Evolutionary conservation across 306 rosid species (phyloP).

Genomic region (Fragaria iinumae): DNA sequence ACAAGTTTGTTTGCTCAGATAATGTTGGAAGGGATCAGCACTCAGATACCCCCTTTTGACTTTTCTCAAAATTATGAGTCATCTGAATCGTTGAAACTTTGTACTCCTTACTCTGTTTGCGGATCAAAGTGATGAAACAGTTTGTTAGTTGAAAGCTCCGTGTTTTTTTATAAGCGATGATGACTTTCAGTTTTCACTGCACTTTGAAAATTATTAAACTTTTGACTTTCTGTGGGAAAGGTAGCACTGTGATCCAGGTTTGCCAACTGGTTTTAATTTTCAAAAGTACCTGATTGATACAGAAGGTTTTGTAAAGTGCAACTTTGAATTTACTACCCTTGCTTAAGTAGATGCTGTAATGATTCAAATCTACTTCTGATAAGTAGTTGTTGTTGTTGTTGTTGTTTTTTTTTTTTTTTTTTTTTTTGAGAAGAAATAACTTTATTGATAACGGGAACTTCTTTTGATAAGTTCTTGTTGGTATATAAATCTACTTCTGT

Average conservation of each 20-base stretch:
- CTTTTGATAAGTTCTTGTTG: too few relatives aligned
- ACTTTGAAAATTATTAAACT: neutral
- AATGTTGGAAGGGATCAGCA: slow-evolving; percentile 3
- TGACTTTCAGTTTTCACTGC: slow-evolving; percentile 16
- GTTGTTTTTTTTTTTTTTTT: too few relatives aligned
- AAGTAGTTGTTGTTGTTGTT: too few relatives aligned
- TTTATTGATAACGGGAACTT: too few relatives aligned
- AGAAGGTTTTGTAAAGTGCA: neutral
- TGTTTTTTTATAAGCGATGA: neutral
- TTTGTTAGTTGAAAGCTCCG: neutral
- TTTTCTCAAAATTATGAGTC: neutral
- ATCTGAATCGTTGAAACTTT: slow-evolving; percentile 14
- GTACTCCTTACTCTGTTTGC: neutral
- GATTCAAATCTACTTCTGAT: too few relatives aligned
- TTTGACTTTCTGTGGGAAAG: neutral
- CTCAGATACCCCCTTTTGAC: slow-evolving; percentile 2
- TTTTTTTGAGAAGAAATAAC: too few relatives aligned
- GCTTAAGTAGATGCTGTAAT: too few relatives aligned
- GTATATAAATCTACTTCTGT: neutral
- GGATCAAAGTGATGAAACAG: neutral
- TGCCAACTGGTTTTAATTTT: neutral
- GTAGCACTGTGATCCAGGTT: neutral
- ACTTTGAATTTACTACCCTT: neutral
- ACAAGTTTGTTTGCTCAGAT: neutral
- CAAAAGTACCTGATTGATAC: neutral